Base-by-base conservation (phyloP, 176 grass and related monocot species). In the Oryza meyeriana region DNA sequence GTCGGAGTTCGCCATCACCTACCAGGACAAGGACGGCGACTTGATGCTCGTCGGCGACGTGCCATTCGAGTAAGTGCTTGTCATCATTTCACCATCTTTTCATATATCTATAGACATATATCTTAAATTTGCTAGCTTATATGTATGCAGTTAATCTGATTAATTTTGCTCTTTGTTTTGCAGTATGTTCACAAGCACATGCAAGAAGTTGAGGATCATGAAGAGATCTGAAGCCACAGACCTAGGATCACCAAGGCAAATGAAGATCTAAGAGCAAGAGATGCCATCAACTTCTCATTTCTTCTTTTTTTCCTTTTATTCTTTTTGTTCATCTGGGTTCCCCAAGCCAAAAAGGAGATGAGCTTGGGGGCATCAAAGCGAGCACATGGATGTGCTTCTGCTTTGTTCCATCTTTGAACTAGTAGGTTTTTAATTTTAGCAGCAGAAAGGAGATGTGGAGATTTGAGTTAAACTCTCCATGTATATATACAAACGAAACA, bases 161-260 rank as follows among this genome's bases (percentile, higher is more conserved):
- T 14, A 5, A 70, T 36, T 25, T 31, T 71, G n/a, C 22, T 35
- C 36, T 13, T 31, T 26, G 2, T 42, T 66, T 59, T 87, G 32
- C 83, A 97, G 94, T 29, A 98, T 98, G 95, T 98, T 98, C 72
- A 68, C 81, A 31, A 69, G 85, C 64, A 90, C 90, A 66, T 98
- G 95, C 90, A 98, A 87, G 81, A 98, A 92, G 85, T 42, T 98
- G 85, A 91, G 95, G 67, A 98, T 98, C 76, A 98, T 98, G 85
- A 98, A 79, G 90, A 86, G 95, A 88, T 91, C 90, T 67, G 95
- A 98, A 78, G 89, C 92, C 58, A 90, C 87, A 61, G 89, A 91
- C 8, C 84, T 92, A 42, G 84, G 73, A 61, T 87, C 89, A 76
- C 25, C 67, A 34, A 82, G 75, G 71, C 61, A 85, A 35, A 71